Conservation (phyloP, 495 filamentous ascomycete species). For the Talaromyces proteolyticus region DNA sequence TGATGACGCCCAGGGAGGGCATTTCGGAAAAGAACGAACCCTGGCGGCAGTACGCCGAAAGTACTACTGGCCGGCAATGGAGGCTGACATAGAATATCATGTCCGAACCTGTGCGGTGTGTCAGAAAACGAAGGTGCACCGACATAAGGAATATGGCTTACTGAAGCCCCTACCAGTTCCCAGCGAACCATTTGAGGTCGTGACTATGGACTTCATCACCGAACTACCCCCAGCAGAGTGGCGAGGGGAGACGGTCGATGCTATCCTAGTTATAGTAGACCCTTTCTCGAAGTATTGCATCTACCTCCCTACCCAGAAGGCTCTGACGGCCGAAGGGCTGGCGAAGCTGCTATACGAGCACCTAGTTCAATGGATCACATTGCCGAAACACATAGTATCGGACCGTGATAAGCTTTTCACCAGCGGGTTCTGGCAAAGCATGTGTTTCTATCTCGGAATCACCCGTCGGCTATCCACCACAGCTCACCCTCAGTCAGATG, state of each 20-base stretch:
- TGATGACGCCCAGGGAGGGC: conserved; percentile 4
- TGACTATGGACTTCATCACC: too few relatives aligned
- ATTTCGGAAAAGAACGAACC: conserved; percentile 7
- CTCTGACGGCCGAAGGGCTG: background rate
- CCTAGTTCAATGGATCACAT: too few relatives aligned
- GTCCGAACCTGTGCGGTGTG: background rate
- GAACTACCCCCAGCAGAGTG: conserved; percentile 2
- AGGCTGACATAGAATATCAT: conserved; percentile 7
- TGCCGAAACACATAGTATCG: background rate
- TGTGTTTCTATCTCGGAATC: conserved; percentile 7
- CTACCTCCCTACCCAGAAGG: conserved; percentile 6
- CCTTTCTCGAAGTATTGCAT: conserved; percentile 8
- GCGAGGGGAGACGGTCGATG: background rate
- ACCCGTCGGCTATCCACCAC: conserved; percentile 9
- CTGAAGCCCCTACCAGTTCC: too few relatives aligned
- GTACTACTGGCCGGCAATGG: conserved; percentile 9
- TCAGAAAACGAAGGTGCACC: background rate
- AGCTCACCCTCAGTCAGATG: conserved; percentile 4
- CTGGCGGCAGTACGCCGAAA: conserved; percentile 1
- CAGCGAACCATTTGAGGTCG: too few relatives aligned
- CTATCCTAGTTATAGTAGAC: conserved; percentile 13
- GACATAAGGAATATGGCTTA: too few relatives aligned
- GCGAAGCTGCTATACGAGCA: conserved; percentile 1
- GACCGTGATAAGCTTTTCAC: conserved; percentile 6
- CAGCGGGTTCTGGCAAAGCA: conserved; percentile 2